Percentiles rank a stretch among this genome's conserved stretches.
Evolutionary conservation across 192 early-diverging fungal genomes (phyloP).

Genomic region (Radiomyces spectabilis): DNA sequence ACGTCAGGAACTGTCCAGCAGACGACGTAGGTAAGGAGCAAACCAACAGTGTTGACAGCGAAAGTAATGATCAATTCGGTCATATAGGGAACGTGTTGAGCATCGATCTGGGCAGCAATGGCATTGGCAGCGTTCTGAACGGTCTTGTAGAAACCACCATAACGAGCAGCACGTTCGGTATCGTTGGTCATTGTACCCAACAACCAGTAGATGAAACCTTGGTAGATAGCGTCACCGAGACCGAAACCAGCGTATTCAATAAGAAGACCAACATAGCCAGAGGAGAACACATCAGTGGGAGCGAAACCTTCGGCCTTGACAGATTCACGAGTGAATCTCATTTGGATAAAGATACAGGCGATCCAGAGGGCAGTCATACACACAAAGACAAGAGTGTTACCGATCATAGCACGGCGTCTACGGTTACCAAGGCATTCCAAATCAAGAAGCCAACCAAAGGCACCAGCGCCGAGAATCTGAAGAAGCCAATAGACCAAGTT

Average conservation of each 20-base stretch:
- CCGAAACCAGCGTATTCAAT: conserved; percentile 74
- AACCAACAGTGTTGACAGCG: conserved; percentile 16
- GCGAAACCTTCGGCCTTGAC: conserved; percentile 5
- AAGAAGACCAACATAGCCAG: conserved; percentile 47
- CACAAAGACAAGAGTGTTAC: conserved; percentile 36
- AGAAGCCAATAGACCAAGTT: conserved; percentile 70
- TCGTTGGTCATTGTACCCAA: conserved; percentile 84
- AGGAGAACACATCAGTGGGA: conserved; percentile 15
- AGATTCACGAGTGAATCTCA: conserved; percentile 33
- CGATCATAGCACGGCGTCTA: conserved; percentile 55
- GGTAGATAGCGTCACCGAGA: conserved; percentile 75
- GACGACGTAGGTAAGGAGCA: conserved; percentile 18
- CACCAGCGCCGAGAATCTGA: conserved; percentile 62
- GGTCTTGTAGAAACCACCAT: conserved; percentile 87
- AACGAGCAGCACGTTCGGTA: conserved; percentile 60
- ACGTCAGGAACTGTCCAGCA: conserved; percentile 21
- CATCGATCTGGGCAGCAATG: conserved; percentile 64
- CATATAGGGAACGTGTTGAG: conserved; percentile 38
- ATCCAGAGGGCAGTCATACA: conserved; percentile 56
- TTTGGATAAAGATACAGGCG: conserved; percentile 56
- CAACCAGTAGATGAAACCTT: conserved; percentile 78
- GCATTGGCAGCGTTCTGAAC: conserved; percentile 77
- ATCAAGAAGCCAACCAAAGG: conserved; percentile 65
- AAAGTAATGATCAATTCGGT: conserved; percentile 30
- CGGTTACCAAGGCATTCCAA: conserved; percentile 40